Conservation (phyloP, 495 filamentous ascomycete genomes). For the Amphirosellinia nigrospora region DNA sequence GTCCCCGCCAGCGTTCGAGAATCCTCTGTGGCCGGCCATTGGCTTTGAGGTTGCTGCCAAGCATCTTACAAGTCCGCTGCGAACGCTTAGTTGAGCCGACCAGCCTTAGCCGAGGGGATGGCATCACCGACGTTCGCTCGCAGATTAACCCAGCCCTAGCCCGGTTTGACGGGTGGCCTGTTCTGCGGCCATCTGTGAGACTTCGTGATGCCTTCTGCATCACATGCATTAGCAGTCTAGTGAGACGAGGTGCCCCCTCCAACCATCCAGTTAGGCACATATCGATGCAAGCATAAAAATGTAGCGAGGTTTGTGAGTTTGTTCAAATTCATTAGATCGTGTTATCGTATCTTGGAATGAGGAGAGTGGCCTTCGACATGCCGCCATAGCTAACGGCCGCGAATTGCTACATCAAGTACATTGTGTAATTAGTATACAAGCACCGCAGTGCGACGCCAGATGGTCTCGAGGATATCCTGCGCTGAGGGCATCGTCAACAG, state of each 20-base stretch:
- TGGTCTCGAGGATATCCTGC: conserved; percentile 22
- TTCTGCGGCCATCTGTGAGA: conserved; percentile 24
- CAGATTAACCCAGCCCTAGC: conserved; percentile 16
- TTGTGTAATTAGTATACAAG: conserved; percentile 23
- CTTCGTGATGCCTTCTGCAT: conserved; percentile 19
- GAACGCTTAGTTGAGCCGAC: not conserved
- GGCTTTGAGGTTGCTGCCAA: conserved; percentile 13
- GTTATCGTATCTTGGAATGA: conserved; percentile 34
- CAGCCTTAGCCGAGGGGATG: not conserved
- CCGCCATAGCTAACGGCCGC: conserved; percentile 12
- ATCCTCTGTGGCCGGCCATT: conserved; percentile 5
- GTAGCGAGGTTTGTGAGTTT: not conserved
- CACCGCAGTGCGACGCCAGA: conserved; percentile 23
- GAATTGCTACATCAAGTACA: conserved; percentile 28
- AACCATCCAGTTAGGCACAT: not conserved
- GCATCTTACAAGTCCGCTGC: not conserved
- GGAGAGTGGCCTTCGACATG: conserved; percentile 37
- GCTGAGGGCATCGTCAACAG: conserved; percentile 1
- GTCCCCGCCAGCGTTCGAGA: not conserved
- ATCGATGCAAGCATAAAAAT: not conserved
- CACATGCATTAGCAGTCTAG: conserved; percentile 6
- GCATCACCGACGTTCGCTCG: not conserved
- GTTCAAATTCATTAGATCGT: conserved; percentile 15
- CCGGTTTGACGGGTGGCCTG: conserved; percentile 22
- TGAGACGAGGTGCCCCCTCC: not conserved